Percentiles rank a stretch among this genome's conserved stretches.
These are phyloP conservation scores for Lasiodiplodia sp. DNA, from an alignment of 2,329 filamentous ascomycete genomes.

Conservation along the genomic window DNA sequence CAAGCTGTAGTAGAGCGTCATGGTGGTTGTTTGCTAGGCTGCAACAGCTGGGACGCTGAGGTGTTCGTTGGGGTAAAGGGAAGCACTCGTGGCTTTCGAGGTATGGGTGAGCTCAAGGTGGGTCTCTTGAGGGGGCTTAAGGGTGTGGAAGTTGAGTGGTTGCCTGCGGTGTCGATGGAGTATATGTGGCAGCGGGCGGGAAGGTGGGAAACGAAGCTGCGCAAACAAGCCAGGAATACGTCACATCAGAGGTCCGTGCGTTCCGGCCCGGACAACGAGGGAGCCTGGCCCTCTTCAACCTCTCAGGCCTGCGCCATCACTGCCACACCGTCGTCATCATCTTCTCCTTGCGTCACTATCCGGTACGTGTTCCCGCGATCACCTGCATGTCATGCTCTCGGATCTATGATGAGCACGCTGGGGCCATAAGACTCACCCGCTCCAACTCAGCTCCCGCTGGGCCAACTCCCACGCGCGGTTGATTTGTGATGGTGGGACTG, in stretches of 20 bases:
- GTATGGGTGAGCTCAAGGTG: neutral
- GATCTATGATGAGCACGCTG: constrained; percentile 28
- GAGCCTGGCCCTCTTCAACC: constrained; percentile 2
- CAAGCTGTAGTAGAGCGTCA: constrained; percentile 75
- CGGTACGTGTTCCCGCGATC: constrained; percentile 20
- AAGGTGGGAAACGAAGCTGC: constrained; percentile 24
- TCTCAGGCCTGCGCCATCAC: constrained; percentile 7
- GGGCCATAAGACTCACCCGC: constrained; percentile 29
- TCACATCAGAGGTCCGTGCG: constrained; percentile 25
- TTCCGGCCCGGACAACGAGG: constrained; percentile 8
- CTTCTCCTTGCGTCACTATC: constrained; percentile 18
- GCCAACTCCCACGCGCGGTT: constrained; percentile 16
- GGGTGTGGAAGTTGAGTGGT: neutral
- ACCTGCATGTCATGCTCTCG: neutral
- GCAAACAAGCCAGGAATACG: constrained; percentile 23
- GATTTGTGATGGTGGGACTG: constrained; percentile 12
- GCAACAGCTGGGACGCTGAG: neutral
- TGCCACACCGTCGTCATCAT: constrained; percentile 20
- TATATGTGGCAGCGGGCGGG: constrained; percentile 20
- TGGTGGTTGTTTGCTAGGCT: constrained; percentile 50
- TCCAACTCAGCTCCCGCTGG: neutral
- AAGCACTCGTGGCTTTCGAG: constrained; percentile 37
- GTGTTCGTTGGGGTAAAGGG: neutral
- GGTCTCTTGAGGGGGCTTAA: neutral
- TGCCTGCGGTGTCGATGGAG: constrained; percentile 21